Conservation (phyloP, 352 stramenopile species). For the Discostella stelligera region DNA sequence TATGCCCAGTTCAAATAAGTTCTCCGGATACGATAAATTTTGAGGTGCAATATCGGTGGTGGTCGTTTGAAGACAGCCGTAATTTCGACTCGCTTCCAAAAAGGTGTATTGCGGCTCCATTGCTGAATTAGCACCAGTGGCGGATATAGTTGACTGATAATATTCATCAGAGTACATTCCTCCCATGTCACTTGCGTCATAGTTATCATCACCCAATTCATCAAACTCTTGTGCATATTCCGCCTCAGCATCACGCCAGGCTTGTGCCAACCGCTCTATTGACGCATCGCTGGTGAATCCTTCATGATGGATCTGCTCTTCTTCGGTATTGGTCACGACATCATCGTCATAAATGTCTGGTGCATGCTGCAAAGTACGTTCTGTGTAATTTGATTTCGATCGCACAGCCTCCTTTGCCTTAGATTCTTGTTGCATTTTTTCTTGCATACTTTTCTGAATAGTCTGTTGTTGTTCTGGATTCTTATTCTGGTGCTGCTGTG, state of each 20-base stretch:
- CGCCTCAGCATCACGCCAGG: slow-evolving; percentile 46
- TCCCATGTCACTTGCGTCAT: slow-evolving; percentile 43
- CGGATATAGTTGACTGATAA: background rate
- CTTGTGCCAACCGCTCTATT: slow-evolving; percentile 40
- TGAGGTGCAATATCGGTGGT: slow-evolving; percentile 30
- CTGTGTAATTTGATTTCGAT: slow-evolving; percentile 9
- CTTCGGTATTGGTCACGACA: slow-evolving; percentile 25
- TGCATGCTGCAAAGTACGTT: slow-evolving; percentile 2
- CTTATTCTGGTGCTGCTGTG: slow-evolving; percentile 4
- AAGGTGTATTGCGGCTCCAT: slow-evolving; percentile 39
- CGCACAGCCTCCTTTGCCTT: background rate
- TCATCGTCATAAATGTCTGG: slow-evolving; percentile 44
- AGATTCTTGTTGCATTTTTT: slow-evolving; percentile 2
- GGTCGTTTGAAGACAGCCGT: slow-evolving; percentile 32
- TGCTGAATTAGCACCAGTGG: background rate
- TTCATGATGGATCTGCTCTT: slow-evolving; percentile 32
- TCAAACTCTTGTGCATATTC: slow-evolving; percentile 38
- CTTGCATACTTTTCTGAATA: slow-evolving; percentile 11
- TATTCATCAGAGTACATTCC: slow-evolving; percentile 24
- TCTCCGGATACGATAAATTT: slow-evolving; percentile 16
- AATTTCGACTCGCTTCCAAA: slow-evolving; percentile 30
- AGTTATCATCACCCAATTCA: slow-evolving; percentile 19
- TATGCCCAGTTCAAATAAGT: slow-evolving; percentile 60
- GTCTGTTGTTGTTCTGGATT: slow-evolving; percentile 15
- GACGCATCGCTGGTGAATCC: slow-evolving; percentile 30